These are phyloP conservation scores for Vigna angularis DNA, from an alignment of 306 rosid genomes.

Conservation along the genomic window DNA sequence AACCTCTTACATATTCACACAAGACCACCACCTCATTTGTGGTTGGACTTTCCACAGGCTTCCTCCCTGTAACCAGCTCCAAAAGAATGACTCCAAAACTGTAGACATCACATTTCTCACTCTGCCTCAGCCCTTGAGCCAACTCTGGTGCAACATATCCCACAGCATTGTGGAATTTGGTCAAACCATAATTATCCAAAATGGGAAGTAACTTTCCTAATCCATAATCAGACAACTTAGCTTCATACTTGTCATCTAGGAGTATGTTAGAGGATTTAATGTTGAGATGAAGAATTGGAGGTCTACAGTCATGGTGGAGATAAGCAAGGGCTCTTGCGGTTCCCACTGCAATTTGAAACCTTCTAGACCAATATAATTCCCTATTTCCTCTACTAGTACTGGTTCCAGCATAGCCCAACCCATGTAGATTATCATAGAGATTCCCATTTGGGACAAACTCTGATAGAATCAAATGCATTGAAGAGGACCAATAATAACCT, in stretches of 20 bases:
- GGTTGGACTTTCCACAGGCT: conserved; percentile 94
- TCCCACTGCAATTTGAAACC: conserved; percentile 88
- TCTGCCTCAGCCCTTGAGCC: conserved; percentile 85
- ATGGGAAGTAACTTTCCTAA: conserved; percentile 89
- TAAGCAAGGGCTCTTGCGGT: conserved; percentile 87
- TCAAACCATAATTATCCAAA: conserved; percentile 77
- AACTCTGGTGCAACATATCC: conserved; percentile 98
- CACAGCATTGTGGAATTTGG: conserved; percentile 82
- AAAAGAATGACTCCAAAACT: conserved; percentile 94
- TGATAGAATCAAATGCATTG: conserved; percentile 91
- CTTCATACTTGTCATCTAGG: conserved; percentile 77
- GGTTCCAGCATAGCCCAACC: conserved; percentile 75
- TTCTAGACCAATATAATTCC: conserved; percentile 77
- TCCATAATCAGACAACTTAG: conserved; percentile 92
- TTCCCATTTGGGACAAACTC: conserved; percentile 90
- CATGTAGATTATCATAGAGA: conserved; percentile 86
- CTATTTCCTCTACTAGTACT: conserved; percentile 76
- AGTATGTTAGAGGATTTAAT: conserved; percentile 92
- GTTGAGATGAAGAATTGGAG: conserved; percentile 97
- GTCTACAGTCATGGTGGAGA: conserved; percentile 96
- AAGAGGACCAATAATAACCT: conserved; percentile 96
- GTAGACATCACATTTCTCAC: conserved; percentile 95
- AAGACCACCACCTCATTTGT: conserved; percentile 79
- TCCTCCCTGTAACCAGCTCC: conserved; percentile 96
- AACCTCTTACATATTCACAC: conserved; percentile 86